phyloP scores from a whole-genome alignment of 495 filamentous ascomycete species.

The Lophiostoma macrostomum region DNA sequence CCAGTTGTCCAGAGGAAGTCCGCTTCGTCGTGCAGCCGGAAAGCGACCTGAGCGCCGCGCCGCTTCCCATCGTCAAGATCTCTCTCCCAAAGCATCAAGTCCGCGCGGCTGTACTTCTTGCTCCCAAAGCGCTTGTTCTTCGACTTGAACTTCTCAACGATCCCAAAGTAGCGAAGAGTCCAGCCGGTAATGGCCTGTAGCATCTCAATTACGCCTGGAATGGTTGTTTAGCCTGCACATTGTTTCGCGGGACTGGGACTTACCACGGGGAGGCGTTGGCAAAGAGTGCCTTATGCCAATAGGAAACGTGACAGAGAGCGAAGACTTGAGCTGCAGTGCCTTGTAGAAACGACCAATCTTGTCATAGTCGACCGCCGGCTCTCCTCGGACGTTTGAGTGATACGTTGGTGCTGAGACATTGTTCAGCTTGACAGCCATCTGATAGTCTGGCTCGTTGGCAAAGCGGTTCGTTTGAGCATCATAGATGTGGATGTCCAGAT shows the following conservation, averaged over 20 bases:
- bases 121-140: conserved; percentile 2
- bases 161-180: conserved; percentile 17
- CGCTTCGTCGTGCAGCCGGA: conserved; percentile 5
- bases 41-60: conserved; percentile 5
- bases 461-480: not conserved
- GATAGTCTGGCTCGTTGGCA: not conserved
- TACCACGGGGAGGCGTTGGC: conserved; percentile 7
- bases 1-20: not conserved
- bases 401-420: conserved; percentile 14
- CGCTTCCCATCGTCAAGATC: not conserved
- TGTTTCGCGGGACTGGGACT: not conserved
- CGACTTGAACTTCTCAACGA: conserved; percentile 1
- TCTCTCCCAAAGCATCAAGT: conserved; percentile 25
- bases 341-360: conserved; percentile 9
- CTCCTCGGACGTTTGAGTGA: conserved; percentile 7
- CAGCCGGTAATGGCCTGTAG: conserved; percentile 20
- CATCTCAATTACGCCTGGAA: conserved; percentile 12
- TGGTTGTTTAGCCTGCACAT: not conserved
- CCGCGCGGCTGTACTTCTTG: conserved; percentile 15
- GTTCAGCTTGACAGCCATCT: conserved; percentile 4
- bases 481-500: conserved; percentile 9
- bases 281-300: conserved; percentile 1
- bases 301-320: conserved; percentile 9
- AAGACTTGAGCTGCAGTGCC: conserved; percentile 9
- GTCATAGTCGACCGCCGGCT: conserved; percentile 6